phyloP scores from a whole-genome alignment of 495 filamentous ascomycete species.

The Parmelia sp. region DNA sequence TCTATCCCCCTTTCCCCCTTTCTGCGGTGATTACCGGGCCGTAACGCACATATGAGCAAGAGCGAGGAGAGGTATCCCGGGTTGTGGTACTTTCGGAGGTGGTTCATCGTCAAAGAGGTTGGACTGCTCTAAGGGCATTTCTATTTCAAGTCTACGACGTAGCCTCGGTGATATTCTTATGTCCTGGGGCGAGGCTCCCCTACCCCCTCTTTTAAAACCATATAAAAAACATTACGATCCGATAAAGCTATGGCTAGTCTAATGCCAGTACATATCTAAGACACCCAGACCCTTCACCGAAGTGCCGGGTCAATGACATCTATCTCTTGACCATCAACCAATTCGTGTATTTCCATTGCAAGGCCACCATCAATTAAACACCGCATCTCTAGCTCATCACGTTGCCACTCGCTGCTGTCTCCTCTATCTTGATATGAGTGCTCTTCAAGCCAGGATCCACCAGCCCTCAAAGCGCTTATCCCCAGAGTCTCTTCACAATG shows the following conservation, averaged over 20 bases:
- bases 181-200: too few relatives aligned
- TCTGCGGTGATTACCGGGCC: too few relatives aligned
- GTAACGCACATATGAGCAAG: too few relatives aligned
- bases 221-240: too few relatives aligned
- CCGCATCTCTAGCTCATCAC: slow-evolving; percentile 23
- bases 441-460: slow-evolving; percentile 13
- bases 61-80: too few relatives aligned
- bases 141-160: too few relatives aligned
- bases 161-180: too few relatives aligned
- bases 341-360: neutral
- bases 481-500: neutral
- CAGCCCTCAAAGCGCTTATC: neutral
- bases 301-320: slow-evolving; percentile 22
- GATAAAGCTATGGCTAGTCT: neutral
- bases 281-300: neutral
- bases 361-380: slow-evolving; percentile 21
- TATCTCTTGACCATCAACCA: slow-evolving; percentile 7
- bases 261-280: neutral
- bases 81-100: too few relatives aligned
- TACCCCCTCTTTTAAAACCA: too few relatives aligned
- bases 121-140: too few relatives aligned
- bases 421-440: neutral
- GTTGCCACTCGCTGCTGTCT: slow-evolving; percentile 12
- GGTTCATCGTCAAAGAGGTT: too few relatives aligned
- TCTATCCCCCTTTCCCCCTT: too few relatives aligned